Base-by-base conservation (phyloP, 106 monocot genomes). In the Platanthera guangdongensis region DNA sequence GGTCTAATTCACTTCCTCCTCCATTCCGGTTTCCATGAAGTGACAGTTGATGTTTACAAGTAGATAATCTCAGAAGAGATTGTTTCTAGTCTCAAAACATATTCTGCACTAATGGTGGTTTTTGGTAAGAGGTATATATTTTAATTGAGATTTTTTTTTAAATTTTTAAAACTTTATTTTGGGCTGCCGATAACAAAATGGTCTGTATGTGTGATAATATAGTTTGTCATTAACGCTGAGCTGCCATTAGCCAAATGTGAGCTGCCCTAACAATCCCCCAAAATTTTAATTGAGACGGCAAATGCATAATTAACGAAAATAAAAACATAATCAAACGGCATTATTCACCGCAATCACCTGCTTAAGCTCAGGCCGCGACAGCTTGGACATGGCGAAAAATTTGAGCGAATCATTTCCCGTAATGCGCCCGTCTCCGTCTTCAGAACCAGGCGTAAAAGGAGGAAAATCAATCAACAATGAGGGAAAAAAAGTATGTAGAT, bases 1-100 rank as follows among this genome's bases (percentile, higher is more conserved):
- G 97, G 97, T 4, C 77, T 99, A 77, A 90, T 99, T 59, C 82
- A 94, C 80, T 94, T 90, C 73, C 82, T 99, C n/a, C 79, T 99
- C 8, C 82, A 84, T 54, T 88, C 86, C 18, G 89, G 88, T 0
- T 87, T 85, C 74, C 70, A 39, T 65, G 67, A 53, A 69, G 88
- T 92, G 77, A 94, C 90, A 1, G 32, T 94, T 71, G 85, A 91
- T 15, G 89, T 92, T 52, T 99, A 99, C 70, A 82, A 78, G 76
- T 75, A 69, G 57, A 94, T 99, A 94, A 78, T 92, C 9, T 68
- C 62, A 45, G 94, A 99, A 73, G 87, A 85, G 16, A 71, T 88
- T 7, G 80, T 72, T 45, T 94, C 97, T 13, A 99, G 89, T 77
- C 62, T 92, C 59, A 94, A 92, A 81, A 94, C 97, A 9, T 99